These are phyloP conservation scores for Russula virescens DNA, from an alignment of 768 basidiomycete species.

Conservation along the genomic window DNA sequence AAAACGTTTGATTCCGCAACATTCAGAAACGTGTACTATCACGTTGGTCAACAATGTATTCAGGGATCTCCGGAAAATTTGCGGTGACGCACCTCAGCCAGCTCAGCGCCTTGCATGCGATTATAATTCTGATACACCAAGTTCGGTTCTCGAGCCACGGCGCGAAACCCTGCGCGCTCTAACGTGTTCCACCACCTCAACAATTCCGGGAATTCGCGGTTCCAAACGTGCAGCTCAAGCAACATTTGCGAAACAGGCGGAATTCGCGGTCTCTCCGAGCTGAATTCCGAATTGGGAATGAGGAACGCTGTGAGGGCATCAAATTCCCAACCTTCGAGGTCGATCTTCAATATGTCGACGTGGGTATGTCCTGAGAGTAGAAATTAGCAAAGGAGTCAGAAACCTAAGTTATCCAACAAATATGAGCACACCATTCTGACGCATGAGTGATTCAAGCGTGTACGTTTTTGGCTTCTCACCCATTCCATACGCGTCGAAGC, in stretches of 20 bases:
- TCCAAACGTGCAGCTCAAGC: constrained; percentile 39
- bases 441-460: constrained; percentile 42
- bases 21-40: constrained; percentile 19
- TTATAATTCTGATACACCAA: constrained; percentile 32
- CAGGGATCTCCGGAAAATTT: not conserved
- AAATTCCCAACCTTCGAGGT: constrained; percentile 47
- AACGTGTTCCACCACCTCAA: constrained; percentile 44
- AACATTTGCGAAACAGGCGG: constrained; percentile 45
- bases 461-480: constrained; percentile 35
- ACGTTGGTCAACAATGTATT: not conserved
- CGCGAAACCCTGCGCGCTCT: constrained; percentile 42
- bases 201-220: constrained; percentile 26
- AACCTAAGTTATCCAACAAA: not conserved
- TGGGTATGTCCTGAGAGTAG: constrained; percentile 28
- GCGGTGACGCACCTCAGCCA: constrained; percentile 30
- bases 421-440: constrained; percentile 34
- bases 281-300: constrained; percentile 30
- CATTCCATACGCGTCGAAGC: constrained; percentile 33
- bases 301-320: constrained; percentile 39
- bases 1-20: constrained; percentile 12
- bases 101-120: constrained; percentile 26
- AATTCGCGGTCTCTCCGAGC: constrained; percentile 31
- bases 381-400: not conserved
- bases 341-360: constrained; percentile 42
- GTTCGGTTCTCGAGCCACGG: constrained; percentile 43